Percentiles rank a stretch among this genome's conserved stretches.
Evolutionary conservation across 2,329 filamentous ascomycete genomes (phyloP).

Genomic region (Thelonectria rubi): DNA sequence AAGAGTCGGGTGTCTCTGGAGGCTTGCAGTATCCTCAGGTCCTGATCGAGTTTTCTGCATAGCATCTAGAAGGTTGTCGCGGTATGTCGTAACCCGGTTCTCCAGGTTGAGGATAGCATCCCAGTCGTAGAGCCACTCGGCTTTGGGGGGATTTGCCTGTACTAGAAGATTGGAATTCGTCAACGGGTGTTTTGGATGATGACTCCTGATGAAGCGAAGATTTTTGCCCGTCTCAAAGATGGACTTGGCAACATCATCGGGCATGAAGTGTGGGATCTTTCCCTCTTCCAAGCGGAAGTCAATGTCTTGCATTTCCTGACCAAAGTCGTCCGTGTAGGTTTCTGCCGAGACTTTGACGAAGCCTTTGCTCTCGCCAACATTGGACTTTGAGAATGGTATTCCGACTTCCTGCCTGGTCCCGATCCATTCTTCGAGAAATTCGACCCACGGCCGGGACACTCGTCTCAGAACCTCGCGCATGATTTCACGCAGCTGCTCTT

Average conservation of each 20-base stretch:
- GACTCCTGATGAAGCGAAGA: constrained; percentile 74
- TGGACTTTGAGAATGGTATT: constrained; percentile 60
- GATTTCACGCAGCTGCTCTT: constrained; percentile 68
- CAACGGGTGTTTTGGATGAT: constrained; percentile 77
- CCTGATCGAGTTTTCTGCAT: constrained; percentile 29
- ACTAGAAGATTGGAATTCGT: constrained; percentile 60
- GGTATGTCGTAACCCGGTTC: constrained; percentile 58
- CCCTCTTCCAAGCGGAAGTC: constrained; percentile 71
- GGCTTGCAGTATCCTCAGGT: not conserved
- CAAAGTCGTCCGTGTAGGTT: constrained; percentile 66
- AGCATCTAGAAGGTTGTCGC: constrained; percentile 40
- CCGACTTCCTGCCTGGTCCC: constrained; percentile 70
- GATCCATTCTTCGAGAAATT: constrained; percentile 77
- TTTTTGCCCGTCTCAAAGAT: constrained; percentile 86
- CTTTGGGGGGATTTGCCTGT: constrained; percentile 60
- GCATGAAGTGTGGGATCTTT: constrained; percentile 77
- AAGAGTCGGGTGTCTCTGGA: not conserved
- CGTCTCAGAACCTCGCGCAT: constrained; percentile 72
- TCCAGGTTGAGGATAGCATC: constrained; percentile 72
- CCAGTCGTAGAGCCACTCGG: constrained; percentile 80
- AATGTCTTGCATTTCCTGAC: constrained; percentile 63
- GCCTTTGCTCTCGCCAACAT: constrained; percentile 56
- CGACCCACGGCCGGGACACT: constrained; percentile 72
- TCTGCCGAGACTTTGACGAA: constrained; percentile 69
- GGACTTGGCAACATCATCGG: constrained; percentile 71